Percentiles rank a stretch among this genome's conserved stretches.
Evolutionary conservation across 345 rosid species (phyloP).

Genomic region (Aurinia saxatilis): DNA sequence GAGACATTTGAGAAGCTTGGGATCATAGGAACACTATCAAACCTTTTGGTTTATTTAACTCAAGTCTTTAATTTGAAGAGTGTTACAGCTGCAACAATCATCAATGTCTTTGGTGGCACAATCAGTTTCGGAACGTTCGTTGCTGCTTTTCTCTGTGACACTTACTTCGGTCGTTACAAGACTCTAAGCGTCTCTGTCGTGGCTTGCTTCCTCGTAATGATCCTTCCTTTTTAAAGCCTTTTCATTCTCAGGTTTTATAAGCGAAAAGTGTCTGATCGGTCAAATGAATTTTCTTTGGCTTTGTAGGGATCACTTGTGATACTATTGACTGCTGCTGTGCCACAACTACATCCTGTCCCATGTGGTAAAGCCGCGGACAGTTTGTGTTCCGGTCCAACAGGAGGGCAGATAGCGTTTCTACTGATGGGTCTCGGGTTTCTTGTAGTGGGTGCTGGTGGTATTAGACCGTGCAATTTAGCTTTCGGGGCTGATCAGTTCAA

Average conservation of each 20-base stretch:
- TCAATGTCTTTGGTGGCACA: slow-evolving; percentile 66
- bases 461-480: slow-evolving; percentile 72
- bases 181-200: slow-evolving; percentile 54
- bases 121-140: slow-evolving; percentile 57
- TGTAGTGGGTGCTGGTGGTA: slow-evolving; percentile 66
- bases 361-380: slow-evolving; percentile 23
- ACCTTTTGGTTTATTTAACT: slow-evolving; percentile 69
- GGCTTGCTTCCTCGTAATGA: slow-evolving; percentile 61
- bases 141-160: slow-evolving; percentile 71
- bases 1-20: slow-evolving; percentile 89
- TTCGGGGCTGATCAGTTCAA: slow-evolving; percentile 80
- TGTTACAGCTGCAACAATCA: slow-evolving; percentile 66
- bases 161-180: slow-evolving; percentile 74
- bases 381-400: slow-evolving; percentile 43
- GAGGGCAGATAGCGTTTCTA: slow-evolving; percentile 57
- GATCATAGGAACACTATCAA: slow-evolving; percentile 67
- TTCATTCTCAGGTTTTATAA: neutral
- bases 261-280: neutral
- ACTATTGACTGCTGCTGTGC: slow-evolving; percentile 54
- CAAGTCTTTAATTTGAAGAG: slow-evolving; percentile 65
- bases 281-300: neutral
- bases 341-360: slow-evolving; percentile 45
- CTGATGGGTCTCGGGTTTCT: slow-evolving; percentile 46
- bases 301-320: slow-evolving; percentile 51
- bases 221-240: neutral